Percentiles rank a stretch among this genome's conserved stretches.
phyloP scores from a whole-genome alignment of 2,329 filamentous ascomycete species.

The Curvularia verruculosa region DNA sequence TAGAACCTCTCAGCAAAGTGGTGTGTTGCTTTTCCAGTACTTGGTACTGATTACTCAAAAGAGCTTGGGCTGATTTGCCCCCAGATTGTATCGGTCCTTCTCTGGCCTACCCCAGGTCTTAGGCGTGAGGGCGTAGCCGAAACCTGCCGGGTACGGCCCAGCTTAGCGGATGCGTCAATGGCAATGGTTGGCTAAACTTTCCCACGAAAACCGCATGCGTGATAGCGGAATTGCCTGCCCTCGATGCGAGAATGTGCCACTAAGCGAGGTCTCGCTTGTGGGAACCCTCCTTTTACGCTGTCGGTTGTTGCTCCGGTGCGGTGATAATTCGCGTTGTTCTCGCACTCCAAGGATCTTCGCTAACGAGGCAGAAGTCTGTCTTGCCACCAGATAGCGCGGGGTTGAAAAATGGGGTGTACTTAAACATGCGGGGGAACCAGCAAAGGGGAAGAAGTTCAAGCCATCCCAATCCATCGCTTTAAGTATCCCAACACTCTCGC shows the following conservation, averaged over 20 bases:
- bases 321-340: conserved; percentile 6
- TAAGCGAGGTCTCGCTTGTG: conserved; percentile 16
- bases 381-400: conserved; percentile 23
- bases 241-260: conserved; percentile 29
- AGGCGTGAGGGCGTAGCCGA: conserved; percentile 20
- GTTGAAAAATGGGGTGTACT: conserved; percentile 21
- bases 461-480: conserved; percentile 6
- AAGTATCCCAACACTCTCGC: conserved; percentile 10
- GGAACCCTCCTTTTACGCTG: background rate
- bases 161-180: conserved; percentile 13
- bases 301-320: conserved; percentile 5
- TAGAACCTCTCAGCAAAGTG: conserved; percentile 18
- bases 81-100: conserved; percentile 32
- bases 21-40: conserved; percentile 16
- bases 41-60: conserved; percentile 18
- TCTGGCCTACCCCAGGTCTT: conserved; percentile 28
- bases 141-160: conserved; percentile 11
- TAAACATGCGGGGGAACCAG: conserved; percentile 26
- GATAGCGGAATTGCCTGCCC: conserved; percentile 16
- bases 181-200: conserved; percentile 21
- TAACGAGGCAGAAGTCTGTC: conserved; percentile 2
- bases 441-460: conserved; percentile 7
- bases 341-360: background rate
- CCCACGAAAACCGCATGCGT: conserved; percentile 1
- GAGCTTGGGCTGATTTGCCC: conserved; percentile 22